Base-by-base conservation (phyloP, 768 basidiomycete genomes). In the Sistotremastrum niveocremeum region DNA sequence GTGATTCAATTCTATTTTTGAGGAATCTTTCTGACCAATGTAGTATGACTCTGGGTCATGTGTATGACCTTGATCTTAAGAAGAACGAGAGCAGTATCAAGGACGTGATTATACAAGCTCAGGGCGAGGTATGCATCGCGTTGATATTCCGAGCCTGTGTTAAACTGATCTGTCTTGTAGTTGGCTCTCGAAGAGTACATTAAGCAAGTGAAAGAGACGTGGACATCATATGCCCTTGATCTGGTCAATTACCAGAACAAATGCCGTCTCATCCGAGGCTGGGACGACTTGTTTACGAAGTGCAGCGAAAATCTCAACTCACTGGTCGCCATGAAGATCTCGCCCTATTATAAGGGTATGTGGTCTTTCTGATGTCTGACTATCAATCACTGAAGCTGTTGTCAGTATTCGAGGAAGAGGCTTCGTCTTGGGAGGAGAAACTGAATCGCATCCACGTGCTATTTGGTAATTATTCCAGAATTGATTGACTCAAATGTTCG, bases 171-270 rank as follows among this genome's bases (percentile, higher is more conserved):
- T 32, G 54, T 51, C 43, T 51, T 58, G 36, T 65, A 97, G 82
- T 87, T 91, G 86, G 89, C 89, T 9, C 73, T 94, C 29, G 91
- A 95, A 61, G 90, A 93, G 59, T 95, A 91, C 60, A 83, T 95
- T 60, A 84, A 84, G 48, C 86, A 94, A 64, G 95, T 99, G 58
- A 90, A 90, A 61, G 95, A 98, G 64, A 86, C 76, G 1, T 99
- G 95, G 95, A 84, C 87, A 1, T 90, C 76, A 56, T 98, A 97
- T 59, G 87, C 90, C 1, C 72, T 99, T 43, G 95, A 98, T 54
- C 70, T 99, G 39, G 87, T 97, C 54, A 94, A 97, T 60, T 99
- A 98, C 59, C 95, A 98, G 70, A 98, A 90, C 62, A 99, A 94
- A 62, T 98, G 94, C 55, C 84, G 95, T 43, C 73, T 99, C 29